Evolutionary conservation across 352 stramenopile species (phyloP), one percentile per base, ranked within the genome.

Genomic region (Globisporangium megalacanthum): DNA sequence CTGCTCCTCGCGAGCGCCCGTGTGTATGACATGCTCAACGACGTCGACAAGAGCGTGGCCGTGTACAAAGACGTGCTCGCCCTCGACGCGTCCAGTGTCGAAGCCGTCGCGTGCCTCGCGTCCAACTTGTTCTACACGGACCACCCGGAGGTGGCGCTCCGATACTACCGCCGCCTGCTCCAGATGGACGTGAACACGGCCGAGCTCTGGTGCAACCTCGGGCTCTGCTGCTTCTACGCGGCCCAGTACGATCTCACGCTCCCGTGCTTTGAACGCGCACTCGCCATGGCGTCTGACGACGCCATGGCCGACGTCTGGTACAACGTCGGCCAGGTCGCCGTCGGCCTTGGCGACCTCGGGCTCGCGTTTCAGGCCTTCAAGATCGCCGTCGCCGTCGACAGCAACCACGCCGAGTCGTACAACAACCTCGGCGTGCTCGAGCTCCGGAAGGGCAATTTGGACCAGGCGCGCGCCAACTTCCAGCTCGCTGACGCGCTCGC

Each of bases 121-220:
- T 91, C 90, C 52, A 95, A 98, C 66, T 88, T 92, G 72, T 98
- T 98, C 60, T 98, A 98, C 79, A 92, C 77, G 1, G 88, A 96
- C 66, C 89, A 96, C 60, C 90, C 89, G 0, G 88, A 97, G 59
- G 79, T 98, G 19, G 86, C 88, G 14, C 69, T 98, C 53, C 82
- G 90, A 42, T 98, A 97, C 78, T 98, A 97, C 63, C 79, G 92
- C 2, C 79, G 92, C 6, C 71, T 98, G 53, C 76, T 98, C 22
- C 88, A 98, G 66, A 97, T 97, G 86, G 91, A 95, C 58, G 84
- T 97, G 33, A 83, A 78, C 56, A 96, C 75, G 54, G 73, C 89
- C 15, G 92, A 98, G 73, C 75, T 98, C 33, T 98, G 94, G 92
- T 96, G 90, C 77, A 98, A 98, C 76, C 77, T 98, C 17, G 92